Percentiles rank a stretch among this genome's conserved stretches.
These are phyloP conservation scores for Potentilla sterilis DNA, from an alignment of 306 rosid species.

Conservation along the genomic window DNA sequence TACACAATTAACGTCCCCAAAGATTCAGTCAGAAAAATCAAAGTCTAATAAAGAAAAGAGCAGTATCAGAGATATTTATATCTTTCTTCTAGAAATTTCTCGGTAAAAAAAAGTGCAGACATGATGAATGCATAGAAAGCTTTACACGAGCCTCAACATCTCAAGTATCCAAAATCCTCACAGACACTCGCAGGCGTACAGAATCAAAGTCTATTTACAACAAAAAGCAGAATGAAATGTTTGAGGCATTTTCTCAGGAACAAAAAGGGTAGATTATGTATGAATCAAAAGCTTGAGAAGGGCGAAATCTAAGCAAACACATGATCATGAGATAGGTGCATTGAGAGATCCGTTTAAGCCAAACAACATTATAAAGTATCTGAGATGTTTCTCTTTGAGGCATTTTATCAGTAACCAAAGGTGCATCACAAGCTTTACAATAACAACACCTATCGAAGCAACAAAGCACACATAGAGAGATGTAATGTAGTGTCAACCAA, in stretches of 20 bases:
- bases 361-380: neutral
- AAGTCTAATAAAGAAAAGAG: neutral
- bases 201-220: neutral
- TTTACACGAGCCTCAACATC: neutral
- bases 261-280: neutral
- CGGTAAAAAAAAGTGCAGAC: neutral
- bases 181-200: neutral
- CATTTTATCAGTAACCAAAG: slow-evolving; percentile 4
- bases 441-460: neutral
- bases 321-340: neutral
- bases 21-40: neutral
- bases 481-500: neutral
- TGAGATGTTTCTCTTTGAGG: neutral
- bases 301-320: neutral
- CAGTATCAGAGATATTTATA: neutral
- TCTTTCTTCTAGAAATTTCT: neutral
- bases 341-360: neutral
- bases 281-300: neutral
- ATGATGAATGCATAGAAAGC: neutral
- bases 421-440: neutral
- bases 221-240: neutral
- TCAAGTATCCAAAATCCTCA: neutral
- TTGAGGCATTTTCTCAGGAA: neutral
- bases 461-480: too few relatives aligned
- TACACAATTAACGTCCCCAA: neutral